These are phyloP conservation scores for Tetrapyrgos nigripes DNA, from an alignment of 1,284 basidiomycete species.

Conservation along the genomic window DNA sequence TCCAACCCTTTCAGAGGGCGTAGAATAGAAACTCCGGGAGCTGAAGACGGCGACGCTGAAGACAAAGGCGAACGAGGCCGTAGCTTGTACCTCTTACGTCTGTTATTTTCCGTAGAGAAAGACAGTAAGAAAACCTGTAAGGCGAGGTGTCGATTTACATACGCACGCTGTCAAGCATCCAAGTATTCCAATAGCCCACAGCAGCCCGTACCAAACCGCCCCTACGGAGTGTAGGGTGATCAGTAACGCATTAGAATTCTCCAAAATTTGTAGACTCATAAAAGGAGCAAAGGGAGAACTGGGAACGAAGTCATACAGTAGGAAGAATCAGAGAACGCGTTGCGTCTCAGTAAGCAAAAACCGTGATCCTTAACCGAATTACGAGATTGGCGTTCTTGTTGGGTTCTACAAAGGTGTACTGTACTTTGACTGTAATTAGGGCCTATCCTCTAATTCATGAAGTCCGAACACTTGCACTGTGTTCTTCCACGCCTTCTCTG, in stretches of 20 bases:
- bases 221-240: conserved; percentile 49
- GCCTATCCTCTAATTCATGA: conserved; percentile 36
- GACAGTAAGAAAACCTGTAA: conserved; percentile 4
- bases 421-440: no score
- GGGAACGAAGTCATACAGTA: background rate
- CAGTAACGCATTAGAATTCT: conserved; percentile 3
- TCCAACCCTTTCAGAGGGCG: conserved; percentile 93
- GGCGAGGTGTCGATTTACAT: conserved; percentile 6
- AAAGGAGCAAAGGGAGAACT: background rate
- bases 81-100: conserved; percentile 74
- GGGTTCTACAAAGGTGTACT: no score
- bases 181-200: conserved; percentile 81
- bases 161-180: conserved; percentile 85
- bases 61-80: conserved; percentile 70
- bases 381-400: no score
- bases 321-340: no score
- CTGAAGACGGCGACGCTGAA: conserved; percentile 53
- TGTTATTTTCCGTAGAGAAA: no score
- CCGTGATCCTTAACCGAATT: no score
- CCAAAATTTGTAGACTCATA: background rate
- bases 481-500: conserved; percentile 70
- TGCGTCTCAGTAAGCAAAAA: no score
- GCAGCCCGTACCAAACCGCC: conserved; percentile 71
- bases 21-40: conserved; percentile 90
- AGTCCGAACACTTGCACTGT: conserved; percentile 69